Base-by-base conservation (phyloP, 495 filamentous ascomycete species). In the Talaromyces borbonicus region DNA sequence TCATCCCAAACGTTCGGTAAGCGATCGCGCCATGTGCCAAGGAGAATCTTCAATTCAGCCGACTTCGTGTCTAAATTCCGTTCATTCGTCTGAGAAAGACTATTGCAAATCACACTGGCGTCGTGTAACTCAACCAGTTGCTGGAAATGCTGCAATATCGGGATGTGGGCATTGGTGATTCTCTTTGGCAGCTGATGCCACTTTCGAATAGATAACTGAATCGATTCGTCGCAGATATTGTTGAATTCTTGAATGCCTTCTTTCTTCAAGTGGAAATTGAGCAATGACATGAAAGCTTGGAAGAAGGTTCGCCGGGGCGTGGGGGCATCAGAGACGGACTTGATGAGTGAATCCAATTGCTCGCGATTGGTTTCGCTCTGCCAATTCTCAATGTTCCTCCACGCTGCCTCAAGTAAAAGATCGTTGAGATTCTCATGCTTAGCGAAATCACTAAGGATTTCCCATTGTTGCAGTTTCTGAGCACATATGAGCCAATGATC, bases 341-440 rank as follows among this genome's bases (percentile, higher is more conserved):
- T 95, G 60, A 99, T 87, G 41, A 95, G 74, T 44, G 77, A 80
- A 55, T 95, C 89, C 18, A 97, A 72, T 56, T 89, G 82, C 43
- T 99, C 93, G 8, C 88, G 80, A 52, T 89, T 83, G 39, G 87
- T 81, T 45, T 78, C 73, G 41, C 79, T 85, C 52, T 81, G 83
- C 93, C 93, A 99, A 57, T 84, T 86, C 25, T 97, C 93, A 47
- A 87, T 83, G 47, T 87, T 82, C 49, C 93, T 81, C 93, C 93
- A 99, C 4, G 85, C 87, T 40, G 90, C 83, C 59, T 99, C 93
- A 14, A 99, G 67, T 16, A 94, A 77, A n/a, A 99, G 78, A 56
- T 99, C 93, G 58, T 96, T 95, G 62, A 93, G 82, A 54, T 97
- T 99, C 56, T 99, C 93, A 49, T 97, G 90, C 62, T 97, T 97